These are phyloP conservation scores for Cutaneotrichosporon cyanovorans DNA, from an alignment of 1,284 basidiomycete genomes.

Conservation along the genomic window DNA sequence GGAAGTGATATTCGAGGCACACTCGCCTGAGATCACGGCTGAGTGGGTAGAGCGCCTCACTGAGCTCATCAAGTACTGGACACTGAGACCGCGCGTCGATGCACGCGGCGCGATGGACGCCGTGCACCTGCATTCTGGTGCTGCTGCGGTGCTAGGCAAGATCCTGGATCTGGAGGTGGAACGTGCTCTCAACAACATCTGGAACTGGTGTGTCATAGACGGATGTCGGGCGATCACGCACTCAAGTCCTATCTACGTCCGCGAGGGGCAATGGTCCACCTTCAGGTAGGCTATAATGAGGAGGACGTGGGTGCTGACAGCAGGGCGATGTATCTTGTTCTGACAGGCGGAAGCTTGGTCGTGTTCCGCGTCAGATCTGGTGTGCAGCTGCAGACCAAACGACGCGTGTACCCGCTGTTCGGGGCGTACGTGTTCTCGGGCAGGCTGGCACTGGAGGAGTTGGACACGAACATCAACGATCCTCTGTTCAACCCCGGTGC, in stretches of 20 bases:
- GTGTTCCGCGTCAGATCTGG: conserved; percentile 31
- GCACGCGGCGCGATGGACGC: conserved; percentile 42
- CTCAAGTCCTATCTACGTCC: conserved; percentile 36
- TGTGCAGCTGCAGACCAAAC: conserved; percentile 23
- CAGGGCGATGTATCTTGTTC: conserved; percentile 30
- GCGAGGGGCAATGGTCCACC: conserved; percentile 27
- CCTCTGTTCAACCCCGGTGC: conserved; percentile 21
- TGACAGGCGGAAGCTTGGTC: conserved; percentile 34
- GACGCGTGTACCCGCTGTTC: conserved; percentile 35
- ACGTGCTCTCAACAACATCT: conserved; percentile 22
- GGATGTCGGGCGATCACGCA: conserved; percentile 37
- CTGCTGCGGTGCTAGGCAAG: background rate
- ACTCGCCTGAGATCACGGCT: conserved; percentile 22
- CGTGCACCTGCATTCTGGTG: background rate
- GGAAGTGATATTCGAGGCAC: conserved; percentile 18
- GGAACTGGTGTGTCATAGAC: conserved; percentile 43
- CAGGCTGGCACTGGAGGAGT: conserved; percentile 36
- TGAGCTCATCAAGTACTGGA: conserved; percentile 35
- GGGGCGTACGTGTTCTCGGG: conserved; percentile 44
- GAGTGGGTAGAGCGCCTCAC: conserved; percentile 39
- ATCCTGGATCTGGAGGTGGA: background rate
- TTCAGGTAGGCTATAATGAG: conserved; percentile 30
- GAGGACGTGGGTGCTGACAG: background rate
- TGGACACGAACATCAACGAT: conserved; percentile 21
- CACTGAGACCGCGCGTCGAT: conserved; percentile 34